Conservation (phyloP, 257 asterid genomes). For the Solanum microdontum region DNA sequence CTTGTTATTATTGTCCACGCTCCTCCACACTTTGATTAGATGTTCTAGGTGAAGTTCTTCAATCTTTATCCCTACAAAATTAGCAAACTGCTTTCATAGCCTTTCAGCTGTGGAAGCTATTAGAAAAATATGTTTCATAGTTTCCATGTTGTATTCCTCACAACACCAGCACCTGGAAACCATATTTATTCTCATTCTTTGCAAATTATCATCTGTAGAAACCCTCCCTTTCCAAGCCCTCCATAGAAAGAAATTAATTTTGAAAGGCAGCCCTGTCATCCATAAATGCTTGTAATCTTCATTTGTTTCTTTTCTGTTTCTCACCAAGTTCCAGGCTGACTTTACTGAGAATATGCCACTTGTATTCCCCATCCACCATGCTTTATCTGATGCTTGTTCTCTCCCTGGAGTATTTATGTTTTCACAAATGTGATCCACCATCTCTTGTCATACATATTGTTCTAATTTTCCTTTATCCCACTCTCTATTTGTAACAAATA, state of each 20-base stretch:
- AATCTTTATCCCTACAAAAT: neutral
- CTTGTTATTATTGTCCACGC: too few relatives aligned
- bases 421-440: too few relatives aligned
- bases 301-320: too few relatives aligned
- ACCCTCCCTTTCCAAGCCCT: neutral
- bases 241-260: neutral
- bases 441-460: too few relatives aligned
- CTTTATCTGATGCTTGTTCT: too few relatives aligned
- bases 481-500: too few relatives aligned
- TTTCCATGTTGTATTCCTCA: neutral
- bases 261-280: neutral
- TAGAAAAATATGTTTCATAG: too few relatives aligned
- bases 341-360: neutral
- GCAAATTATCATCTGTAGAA: too few relatives aligned
- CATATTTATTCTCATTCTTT: neutral
- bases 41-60: neutral
- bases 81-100: neutral
- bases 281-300: neutral
- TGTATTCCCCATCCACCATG: too few relatives aligned
- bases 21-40: neutral
- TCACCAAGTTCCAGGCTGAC: neutral
- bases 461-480: too few relatives aligned
- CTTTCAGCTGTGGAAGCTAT: neutral
- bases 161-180: neutral
- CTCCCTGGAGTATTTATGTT: too few relatives aligned